phyloP scores from a whole-genome alignment of 2,329 filamentous ascomycete genomes.

The Sporothrix brasiliensis region DNA sequence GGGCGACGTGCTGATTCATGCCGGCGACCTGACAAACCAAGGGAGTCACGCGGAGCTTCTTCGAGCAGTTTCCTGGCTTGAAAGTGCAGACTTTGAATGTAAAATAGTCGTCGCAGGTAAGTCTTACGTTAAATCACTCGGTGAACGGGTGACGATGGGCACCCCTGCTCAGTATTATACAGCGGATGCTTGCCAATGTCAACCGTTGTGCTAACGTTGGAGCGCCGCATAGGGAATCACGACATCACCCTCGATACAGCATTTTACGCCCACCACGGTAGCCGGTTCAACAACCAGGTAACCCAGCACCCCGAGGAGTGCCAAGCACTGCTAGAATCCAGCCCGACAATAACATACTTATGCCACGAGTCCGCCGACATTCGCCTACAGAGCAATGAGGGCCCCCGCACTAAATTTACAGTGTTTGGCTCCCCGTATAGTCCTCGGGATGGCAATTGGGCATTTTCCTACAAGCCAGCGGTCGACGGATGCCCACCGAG shows the following conservation, averaged over 20 bases:
- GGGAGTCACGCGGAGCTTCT: slow-evolving; percentile 58
- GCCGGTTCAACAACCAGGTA: slow-evolving; percentile 59
- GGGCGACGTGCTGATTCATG: slow-evolving; percentile 77
- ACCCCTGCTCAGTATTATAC: neutral
- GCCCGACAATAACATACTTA: slow-evolving; percentile 65
- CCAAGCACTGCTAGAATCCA: slow-evolving; percentile 56
- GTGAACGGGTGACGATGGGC: neutral
- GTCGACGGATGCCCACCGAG: slow-evolving; percentile 60
- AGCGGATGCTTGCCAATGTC: neutral
- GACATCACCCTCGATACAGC: slow-evolving; percentile 69
- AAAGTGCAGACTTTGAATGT: slow-evolving; percentile 66
- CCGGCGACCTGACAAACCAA: slow-evolving; percentile 75
- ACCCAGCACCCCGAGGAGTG: slow-evolving; percentile 59
- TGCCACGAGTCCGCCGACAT: slow-evolving; percentile 60
- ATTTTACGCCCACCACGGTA: slow-evolving; percentile 60
- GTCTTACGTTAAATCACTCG: slow-evolving; percentile 34
- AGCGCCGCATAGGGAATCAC: slow-evolving; percentile 66
- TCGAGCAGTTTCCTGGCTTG: slow-evolving; percentile 63
- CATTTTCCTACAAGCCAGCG: slow-evolving; percentile 62
- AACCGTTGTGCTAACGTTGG: neutral
- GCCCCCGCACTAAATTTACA: slow-evolving; percentile 63
- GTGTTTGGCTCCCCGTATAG: slow-evolving; percentile 74
- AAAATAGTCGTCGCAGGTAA: slow-evolving; percentile 74
- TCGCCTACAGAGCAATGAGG: slow-evolving; percentile 55
- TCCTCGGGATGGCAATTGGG: slow-evolving; percentile 62